Evolutionary conservation across 345 rosid genomes (phyloP), one percentile per base, ranked within the genome.

Genomic region (Angophora floribunda): DNA sequence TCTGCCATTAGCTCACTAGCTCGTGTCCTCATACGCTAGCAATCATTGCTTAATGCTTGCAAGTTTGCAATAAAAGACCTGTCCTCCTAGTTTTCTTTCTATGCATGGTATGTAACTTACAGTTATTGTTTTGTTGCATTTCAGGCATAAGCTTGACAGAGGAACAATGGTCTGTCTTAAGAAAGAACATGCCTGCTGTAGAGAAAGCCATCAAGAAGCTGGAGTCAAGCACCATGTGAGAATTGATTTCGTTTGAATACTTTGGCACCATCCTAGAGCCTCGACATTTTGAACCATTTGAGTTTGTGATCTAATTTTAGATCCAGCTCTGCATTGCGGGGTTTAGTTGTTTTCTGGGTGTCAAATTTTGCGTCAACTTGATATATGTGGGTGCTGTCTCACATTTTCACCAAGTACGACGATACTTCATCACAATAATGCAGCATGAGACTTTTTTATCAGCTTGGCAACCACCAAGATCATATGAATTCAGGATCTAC

Each of bases 101-200:
- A 75, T 41, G 49, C 49, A 75, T 75, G 82, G 82, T 75, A 75
- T 75, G 19, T 6, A 75, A 75, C 82, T 86, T 44, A 21, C 49
- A 15, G 45, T 32, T 36, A 30, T 79, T 70, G 26, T 85, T 22
- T n/a, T 52, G 13, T 79, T 86, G 9, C 49, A 41, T 75, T 36
- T 9, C 93, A 97, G 99, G 99, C 79, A 97, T 96, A 91, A 95
- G 98, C 91, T 92, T 97, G 93, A 95, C 96, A 3, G 96, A 93
- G 90, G 98, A 97, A 22, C 99, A 97, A 79, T 97, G 99, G 99
- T 88, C 94, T 30, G 85, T 85, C 32, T 92, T 97, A 26, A 93
- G 90, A 89, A 93, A 92, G 92, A 96, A 92, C 78, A 90, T 96
- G 59, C 91, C 97, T 53, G 94, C 95, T 67, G 93, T 97, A 67